Conservation (phyloP, 805 yeast genomes). For the Tanozyma kutaoensis region DNA sequence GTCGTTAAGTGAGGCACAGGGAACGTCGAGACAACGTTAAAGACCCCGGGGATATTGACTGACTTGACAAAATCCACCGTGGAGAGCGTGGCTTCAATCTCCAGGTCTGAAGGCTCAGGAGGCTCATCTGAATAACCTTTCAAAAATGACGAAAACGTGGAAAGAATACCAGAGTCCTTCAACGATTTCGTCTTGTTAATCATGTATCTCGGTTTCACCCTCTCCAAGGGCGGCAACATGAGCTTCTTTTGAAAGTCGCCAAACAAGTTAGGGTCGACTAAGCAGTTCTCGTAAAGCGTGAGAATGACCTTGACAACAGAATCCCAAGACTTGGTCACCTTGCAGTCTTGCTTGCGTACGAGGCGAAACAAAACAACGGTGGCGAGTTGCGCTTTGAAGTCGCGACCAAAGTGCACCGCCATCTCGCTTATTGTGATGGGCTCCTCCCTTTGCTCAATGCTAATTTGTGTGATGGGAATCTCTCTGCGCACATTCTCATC, state of each 20-base stretch:
- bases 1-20: slow-evolving; percentile 23
- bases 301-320: slow-evolving; percentile 45
- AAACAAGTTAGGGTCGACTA: slow-evolving; percentile 50
- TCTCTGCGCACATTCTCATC: slow-evolving; percentile 13
- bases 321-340: slow-evolving; percentile 46
- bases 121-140: slow-evolving; percentile 79
- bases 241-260: slow-evolving; percentile 48
- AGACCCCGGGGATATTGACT: slow-evolving; percentile 43
- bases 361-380: slow-evolving; percentile 77
- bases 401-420: slow-evolving; percentile 76
- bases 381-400: slow-evolving; percentile 85
- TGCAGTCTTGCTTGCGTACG: slow-evolving; percentile 41
- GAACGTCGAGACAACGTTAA: slow-evolving; percentile 34
- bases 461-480: slow-evolving; percentile 22
- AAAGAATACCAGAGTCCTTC: slow-evolving; percentile 68
- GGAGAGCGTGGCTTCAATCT: slow-evolving; percentile 72
- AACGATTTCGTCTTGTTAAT: slow-evolving; percentile 51
- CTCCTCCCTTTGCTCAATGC: slow-evolving; percentile 39
- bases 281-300: slow-evolving; percentile 56
- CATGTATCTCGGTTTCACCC: slow-evolving; percentile 53
- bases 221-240: slow-evolving; percentile 39
- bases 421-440: slow-evolving; percentile 66
- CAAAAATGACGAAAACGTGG: slow-evolving; percentile 84
- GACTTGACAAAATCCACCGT: slow-evolving; percentile 75
- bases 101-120: slow-evolving; percentile 88